Conservation (phyloP, 495 filamentous ascomycete species). For the Aspergillus campestris region DNA sequence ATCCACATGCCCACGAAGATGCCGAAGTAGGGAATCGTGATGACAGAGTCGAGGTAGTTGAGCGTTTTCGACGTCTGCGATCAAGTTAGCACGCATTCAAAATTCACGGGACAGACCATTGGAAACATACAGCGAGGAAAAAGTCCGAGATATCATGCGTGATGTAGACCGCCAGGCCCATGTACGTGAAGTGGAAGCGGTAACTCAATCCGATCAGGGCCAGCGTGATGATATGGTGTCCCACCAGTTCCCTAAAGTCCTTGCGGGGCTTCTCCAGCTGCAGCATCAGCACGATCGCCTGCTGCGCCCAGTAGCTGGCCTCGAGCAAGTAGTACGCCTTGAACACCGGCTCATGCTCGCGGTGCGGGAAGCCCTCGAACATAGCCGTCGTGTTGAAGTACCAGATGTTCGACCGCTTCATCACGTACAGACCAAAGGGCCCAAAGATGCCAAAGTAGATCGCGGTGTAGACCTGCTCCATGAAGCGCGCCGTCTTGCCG, state of each 20-base stretch:
- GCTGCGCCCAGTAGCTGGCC: constrained; percentile 93
- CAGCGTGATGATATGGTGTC: constrained; percentile 88
- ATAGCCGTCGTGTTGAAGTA: constrained; percentile 91
- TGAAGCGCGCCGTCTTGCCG: constrained; percentile 83
- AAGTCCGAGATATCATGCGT: constrained; percentile 96
- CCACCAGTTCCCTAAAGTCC: constrained; percentile 92
- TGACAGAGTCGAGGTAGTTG: constrained; percentile 77
- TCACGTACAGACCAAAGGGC: constrained; percentile 84
- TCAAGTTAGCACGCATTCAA: neutral
- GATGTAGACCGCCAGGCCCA: constrained; percentile 94
- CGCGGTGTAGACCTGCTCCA: constrained; percentile 98
- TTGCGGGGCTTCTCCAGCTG: constrained; percentile 93
- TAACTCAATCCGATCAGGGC: constrained; percentile 86
- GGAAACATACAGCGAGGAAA: constrained; percentile 75
- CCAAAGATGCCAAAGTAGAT: constrained; percentile 84
- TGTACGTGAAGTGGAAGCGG: constrained; percentile 96
- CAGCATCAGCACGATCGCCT: constrained; percentile 80
- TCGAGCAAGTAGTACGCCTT: constrained; percentile 97
- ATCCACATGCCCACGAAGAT: constrained; percentile 80
- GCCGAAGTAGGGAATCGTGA: constrained; percentile 76
- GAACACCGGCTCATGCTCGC: constrained; percentile 74
- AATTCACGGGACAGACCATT: neutral
- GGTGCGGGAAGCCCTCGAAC: constrained; percentile 88
- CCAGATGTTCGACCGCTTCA: constrained; percentile 88
- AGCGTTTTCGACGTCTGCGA: constrained; percentile 80